These are phyloP conservation scores for Mallotus nudiflorus DNA, from an alignment of 345 rosid genomes.

Conservation along the genomic window DNA sequence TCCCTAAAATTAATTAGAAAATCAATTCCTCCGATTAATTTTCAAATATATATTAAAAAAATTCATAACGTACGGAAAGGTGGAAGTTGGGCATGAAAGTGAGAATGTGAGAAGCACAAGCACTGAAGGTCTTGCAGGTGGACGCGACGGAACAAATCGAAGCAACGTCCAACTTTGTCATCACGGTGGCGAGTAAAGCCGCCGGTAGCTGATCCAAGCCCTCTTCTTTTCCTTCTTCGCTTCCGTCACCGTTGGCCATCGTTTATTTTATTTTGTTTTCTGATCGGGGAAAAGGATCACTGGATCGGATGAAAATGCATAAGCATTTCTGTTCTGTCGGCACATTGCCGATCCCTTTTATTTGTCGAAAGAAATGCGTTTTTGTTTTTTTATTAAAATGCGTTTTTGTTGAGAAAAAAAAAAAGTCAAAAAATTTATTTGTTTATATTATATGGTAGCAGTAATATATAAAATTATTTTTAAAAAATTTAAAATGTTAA, in stretches of 20 bases:
- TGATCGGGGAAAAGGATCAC: too few species aligned
- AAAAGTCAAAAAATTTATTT: too few species aligned
- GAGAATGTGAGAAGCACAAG: conserved; percentile 65
- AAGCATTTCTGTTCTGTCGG: too few species aligned
- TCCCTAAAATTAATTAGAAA: neutral
- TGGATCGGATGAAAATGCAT: too few species aligned
- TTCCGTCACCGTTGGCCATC: conserved; percentile 22
- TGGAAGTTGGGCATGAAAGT: conserved; percentile 76
- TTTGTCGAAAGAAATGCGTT: too few species aligned
- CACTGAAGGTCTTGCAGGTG: conserved; percentile 55
- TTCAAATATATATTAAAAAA: neutral
- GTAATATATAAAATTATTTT: too few species aligned
- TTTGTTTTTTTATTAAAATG: too few species aligned
- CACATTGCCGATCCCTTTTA: too few species aligned
- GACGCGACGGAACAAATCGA: conserved; percentile 77
- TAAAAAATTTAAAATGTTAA: too few species aligned
- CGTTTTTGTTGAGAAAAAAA: too few species aligned
- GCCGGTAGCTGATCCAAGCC: conserved; percentile 69
- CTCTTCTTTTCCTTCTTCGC: conserved; percentile 24
- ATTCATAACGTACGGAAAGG: conserved; percentile 49
- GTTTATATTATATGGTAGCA: too few species aligned
- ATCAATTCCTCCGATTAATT: neutral
- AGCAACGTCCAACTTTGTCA: conserved; percentile 75
- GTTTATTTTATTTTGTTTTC: neutral
- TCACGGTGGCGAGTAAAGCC: conserved; percentile 60